phyloP scores from a whole-genome alignment of 2,329 filamentous ascomycete genomes.

The Stemphylium lycopersici region DNA sequence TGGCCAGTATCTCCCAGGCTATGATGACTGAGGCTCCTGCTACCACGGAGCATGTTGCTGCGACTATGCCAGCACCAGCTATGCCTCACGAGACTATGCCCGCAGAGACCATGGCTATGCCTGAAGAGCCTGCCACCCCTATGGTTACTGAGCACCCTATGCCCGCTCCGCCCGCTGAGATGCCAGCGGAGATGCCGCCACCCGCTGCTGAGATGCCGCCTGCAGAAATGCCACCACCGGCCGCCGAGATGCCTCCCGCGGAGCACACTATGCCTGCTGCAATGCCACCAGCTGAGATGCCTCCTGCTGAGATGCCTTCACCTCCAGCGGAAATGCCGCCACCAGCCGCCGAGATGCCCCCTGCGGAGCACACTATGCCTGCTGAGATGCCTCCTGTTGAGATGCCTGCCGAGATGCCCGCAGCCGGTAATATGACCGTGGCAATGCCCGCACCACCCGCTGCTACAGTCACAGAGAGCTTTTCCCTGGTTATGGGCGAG shows the following conservation, averaged over 20 bases:
- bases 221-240: not conserved
- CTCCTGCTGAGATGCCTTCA: conserved; percentile 1
- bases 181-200: not conserved
- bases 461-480: conserved; percentile 14
- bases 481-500: conserved; percentile 12
- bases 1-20: conserved; percentile 12
- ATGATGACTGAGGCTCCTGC: conserved; percentile 5
- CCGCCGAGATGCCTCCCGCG: not conserved
- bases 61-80: conserved; percentile 6
- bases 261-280: not conserved
- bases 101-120: conserved; percentile 1
- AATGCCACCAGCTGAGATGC: not conserved
- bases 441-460: conserved; percentile 10
- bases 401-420: no score
- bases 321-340: conserved; percentile 3
- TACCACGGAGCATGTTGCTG: conserved; percentile 4
- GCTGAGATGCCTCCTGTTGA: not conserved
- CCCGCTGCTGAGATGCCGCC: not conserved
- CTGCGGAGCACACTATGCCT: not conserved
- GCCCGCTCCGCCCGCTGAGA: conserved; percentile 2
- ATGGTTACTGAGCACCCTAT: conserved; percentile 1
- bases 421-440: not conserved
- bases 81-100: conserved; percentile 11
- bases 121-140: not conserved
- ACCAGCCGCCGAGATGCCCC: not conserved